Conservation (phyloP, 352 stramenopile species). For the Pythium phragmiticola region DNA sequence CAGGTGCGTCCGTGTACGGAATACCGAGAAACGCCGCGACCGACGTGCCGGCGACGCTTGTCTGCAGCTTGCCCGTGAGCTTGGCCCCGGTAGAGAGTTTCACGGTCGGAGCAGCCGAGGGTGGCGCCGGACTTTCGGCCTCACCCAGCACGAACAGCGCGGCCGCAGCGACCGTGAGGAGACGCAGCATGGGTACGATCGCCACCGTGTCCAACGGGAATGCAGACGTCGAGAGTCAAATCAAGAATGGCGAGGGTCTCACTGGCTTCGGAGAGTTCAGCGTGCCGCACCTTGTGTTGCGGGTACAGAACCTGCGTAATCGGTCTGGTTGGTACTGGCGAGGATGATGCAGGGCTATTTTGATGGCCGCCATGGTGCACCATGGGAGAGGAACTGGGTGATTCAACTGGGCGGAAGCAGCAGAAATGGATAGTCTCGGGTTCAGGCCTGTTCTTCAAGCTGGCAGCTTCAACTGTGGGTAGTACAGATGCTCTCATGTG, state of each 20-base stretch:
- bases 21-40: neutral
- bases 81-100: neutral
- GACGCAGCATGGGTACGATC: neutral
- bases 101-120: neutral
- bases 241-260: neutral
- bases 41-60: neutral
- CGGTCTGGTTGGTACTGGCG: no score
- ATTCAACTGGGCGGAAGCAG: no score
- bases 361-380: no score
- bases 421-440: no score
- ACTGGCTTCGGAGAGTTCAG: no score
- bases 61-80: neutral
- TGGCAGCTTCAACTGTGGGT: no score
- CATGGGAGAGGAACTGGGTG: no score
- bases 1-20: constrained; percentile 7
- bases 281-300: no score
- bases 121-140: neutral
- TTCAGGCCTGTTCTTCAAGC: no score
- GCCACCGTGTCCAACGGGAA: neutral
- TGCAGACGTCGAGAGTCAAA: neutral
- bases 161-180: neutral
- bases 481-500: no score
- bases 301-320: no score
- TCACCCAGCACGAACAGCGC: neutral
- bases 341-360: no score